Conservation (phyloP, 1,139 yeast species). For the Pichia sp. region DNA sequence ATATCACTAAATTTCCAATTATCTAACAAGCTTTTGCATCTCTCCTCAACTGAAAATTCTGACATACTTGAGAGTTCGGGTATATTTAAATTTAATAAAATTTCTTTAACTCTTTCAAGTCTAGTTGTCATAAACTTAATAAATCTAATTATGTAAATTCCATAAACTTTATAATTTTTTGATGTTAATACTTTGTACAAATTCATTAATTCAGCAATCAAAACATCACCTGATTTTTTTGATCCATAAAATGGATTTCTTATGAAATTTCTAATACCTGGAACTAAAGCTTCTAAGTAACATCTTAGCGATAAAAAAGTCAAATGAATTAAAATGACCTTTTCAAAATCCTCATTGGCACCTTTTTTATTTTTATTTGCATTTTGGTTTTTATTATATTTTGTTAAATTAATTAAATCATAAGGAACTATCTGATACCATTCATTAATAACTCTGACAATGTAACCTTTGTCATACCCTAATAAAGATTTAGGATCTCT, state of each 20-base stretch:
- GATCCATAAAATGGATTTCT: constrained; percentile 16
- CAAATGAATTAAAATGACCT: constrained; percentile 4
- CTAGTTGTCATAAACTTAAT: constrained; percentile 10
- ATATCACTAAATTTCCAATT: constrained; percentile 4
- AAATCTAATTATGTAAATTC: constrained; percentile 12
- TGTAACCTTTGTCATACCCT: constrained; percentile 12
- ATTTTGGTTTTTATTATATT: background rate
- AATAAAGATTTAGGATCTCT: constrained; percentile 2
- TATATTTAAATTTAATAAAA: background rate
- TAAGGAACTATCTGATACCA: constrained; percentile 15
- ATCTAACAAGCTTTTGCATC: constrained; percentile 5
- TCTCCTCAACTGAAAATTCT: constrained; percentile 2
- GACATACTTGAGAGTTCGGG: constrained; percentile 5
- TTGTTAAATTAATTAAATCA: constrained; percentile 6
- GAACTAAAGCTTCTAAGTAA: constrained; percentile 8
- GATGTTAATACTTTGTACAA: background rate
- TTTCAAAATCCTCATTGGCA: constrained; percentile 3
- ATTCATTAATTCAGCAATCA: background rate
- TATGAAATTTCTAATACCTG: constrained; percentile 8
- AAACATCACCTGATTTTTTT: background rate
- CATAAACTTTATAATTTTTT: constrained; percentile 4
- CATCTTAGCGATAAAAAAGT: constrained; percentile 8
- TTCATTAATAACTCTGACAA: constrained; percentile 13
- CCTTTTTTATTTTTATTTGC: background rate
- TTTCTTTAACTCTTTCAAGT: background rate